A percentile compares a stretch with the other conserved stretches of the same genome.
These are phyloP conservation scores for Sicyos baderoa DNA, from an alignment of 306 rosid species.

Conservation along the genomic window DNA sequence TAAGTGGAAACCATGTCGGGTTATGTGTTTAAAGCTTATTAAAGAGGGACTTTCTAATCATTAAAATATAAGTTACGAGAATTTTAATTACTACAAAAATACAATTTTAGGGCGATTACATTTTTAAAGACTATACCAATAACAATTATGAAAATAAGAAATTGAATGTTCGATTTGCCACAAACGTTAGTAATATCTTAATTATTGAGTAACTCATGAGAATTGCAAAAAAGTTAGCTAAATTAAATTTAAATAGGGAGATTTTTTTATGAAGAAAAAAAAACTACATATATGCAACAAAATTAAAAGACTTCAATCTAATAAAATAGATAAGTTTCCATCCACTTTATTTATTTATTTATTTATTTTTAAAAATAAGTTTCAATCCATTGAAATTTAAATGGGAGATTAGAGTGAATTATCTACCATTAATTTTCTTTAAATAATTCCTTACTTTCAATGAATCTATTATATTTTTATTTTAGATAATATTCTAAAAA, in stretches of 20 bases:
- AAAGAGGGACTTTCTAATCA: not conserved
- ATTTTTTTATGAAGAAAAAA: too few species aligned
- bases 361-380: too few species aligned
- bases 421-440: not conserved
- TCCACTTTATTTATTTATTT: too few species aligned
- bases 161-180: not conserved
- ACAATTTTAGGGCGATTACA: not conserved
- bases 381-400: too few species aligned
- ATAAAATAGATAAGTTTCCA: too few species aligned
- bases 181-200: not conserved
- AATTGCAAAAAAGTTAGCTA: not conserved
- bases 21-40: not conserved
- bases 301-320: too few species aligned
- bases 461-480: too few species aligned
- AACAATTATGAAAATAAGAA: not conserved
- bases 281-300: too few species aligned
- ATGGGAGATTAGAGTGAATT: too few species aligned
- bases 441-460: not conserved
- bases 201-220: not conserved
- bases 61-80: not conserved
- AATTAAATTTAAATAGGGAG: not conserved
- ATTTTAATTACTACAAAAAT: not conserved
- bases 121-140: not conserved
- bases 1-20: slow-evolving; percentile 10
- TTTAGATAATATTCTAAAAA: too few species aligned